These are phyloP conservation scores for Pythium biforme DNA, from an alignment of 352 stramenopile species.

Conservation along the genomic window DNA sequence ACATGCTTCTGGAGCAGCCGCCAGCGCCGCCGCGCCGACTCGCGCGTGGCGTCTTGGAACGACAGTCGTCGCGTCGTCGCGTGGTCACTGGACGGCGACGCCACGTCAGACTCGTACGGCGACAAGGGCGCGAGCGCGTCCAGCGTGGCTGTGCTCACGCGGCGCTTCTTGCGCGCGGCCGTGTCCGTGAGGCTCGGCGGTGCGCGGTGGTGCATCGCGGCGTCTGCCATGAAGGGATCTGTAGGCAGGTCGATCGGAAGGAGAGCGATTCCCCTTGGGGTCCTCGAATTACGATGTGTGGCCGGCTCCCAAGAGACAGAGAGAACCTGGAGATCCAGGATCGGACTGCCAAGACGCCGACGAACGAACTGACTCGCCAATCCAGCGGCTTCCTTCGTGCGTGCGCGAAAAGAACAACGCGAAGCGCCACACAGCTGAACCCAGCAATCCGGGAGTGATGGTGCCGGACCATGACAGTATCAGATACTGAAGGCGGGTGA, in stretches of 20 bases:
- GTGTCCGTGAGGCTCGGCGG: background rate
- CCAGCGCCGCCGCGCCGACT: constrained; percentile 44
- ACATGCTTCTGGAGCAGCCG: constrained; percentile 61
- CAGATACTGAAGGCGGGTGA: background rate
- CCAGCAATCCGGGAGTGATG: background rate
- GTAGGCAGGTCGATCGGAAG: too few species aligned
- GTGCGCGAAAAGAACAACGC: background rate
- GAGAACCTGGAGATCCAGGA: background rate
- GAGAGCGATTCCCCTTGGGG: too few species aligned
- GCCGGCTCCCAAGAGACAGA: background rate
- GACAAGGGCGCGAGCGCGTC: constrained; percentile 5
- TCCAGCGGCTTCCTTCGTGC: background rate
- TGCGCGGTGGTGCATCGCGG: background rate
- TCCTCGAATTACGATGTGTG: constrained; percentile 1
- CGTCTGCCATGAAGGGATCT: background rate
- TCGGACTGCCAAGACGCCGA: background rate
- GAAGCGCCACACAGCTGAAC: background rate
- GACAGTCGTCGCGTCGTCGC: constrained; percentile 18
- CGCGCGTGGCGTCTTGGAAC: constrained; percentile 28
- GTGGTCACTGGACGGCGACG: background rate
- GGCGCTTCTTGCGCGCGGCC: constrained; percentile 22
- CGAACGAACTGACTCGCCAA: background rate
- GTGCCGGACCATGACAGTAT: background rate
- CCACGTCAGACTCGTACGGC: background rate
- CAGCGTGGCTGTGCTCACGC: constrained; percentile 8